phyloP scores from a whole-genome alignment of 352 stramenopile species.

The Pythium guiyangense region DNA sequence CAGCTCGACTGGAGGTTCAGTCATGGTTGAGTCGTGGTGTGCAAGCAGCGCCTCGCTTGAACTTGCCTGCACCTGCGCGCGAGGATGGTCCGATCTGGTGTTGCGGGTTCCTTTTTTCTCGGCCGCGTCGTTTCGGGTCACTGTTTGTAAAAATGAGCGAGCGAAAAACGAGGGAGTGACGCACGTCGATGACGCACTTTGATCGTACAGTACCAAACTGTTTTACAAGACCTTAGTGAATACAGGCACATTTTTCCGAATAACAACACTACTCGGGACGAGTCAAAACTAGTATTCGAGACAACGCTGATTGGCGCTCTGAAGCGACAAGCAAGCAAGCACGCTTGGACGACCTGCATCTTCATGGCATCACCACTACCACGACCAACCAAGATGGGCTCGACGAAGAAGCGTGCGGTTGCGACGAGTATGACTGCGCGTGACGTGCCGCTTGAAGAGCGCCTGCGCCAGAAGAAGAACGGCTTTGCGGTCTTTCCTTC shows the following conservation, averaged over 20 bases:
- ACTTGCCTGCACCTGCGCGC: neutral
- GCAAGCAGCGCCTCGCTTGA: neutral
- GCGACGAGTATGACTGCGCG: slow-evolving; percentile 16
- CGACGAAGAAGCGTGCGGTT: slow-evolving; percentile 5
- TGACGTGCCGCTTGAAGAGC: slow-evolving; percentile 75
- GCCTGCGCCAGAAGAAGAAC: slow-evolving; percentile 72
- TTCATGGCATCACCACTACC: neutral
- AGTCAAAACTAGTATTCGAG: neutral
- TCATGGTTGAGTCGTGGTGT: neutral
- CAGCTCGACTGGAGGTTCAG: too few species aligned
- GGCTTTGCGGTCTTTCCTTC: slow-evolving; percentile 44
- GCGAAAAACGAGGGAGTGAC: neutral
- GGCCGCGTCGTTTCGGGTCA: neutral
- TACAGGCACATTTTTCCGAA: too few species aligned
- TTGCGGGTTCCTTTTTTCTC: neutral
- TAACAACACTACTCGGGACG: neutral
- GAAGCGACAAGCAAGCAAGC: neutral
- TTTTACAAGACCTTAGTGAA: too few species aligned
- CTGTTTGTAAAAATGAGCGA: neutral
- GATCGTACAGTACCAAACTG: too few species aligned
- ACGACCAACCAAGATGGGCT: neutral
- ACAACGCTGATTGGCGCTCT: slow-evolving; percentile 8
- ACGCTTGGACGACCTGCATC: neutral
- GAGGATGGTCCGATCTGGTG: neutral
- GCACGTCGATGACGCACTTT: neutral